A percentile compares a stretch with the other conserved stretches of the same genome.
These are phyloP conservation scores for Cytospora paraplurivora DNA, from an alignment of 2,329 filamentous ascomycete species.

Conservation along the genomic window DNA sequence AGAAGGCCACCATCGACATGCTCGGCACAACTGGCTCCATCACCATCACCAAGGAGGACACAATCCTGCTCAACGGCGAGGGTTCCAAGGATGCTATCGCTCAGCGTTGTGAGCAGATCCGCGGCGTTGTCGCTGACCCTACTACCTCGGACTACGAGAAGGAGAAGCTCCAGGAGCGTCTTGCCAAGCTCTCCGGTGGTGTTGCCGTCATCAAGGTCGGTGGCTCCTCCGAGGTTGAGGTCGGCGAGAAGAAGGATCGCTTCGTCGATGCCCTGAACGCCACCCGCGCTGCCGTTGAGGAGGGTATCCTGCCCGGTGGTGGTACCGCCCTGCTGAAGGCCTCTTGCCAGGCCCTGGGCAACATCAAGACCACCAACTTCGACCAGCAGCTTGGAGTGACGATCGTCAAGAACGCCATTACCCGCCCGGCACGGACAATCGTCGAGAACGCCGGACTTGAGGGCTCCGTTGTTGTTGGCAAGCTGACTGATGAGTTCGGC, in stretches of 20 bases:
- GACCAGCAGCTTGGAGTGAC: constrained; percentile 98
- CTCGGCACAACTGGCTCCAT: constrained; percentile 97
- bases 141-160: constrained; percentile 99
- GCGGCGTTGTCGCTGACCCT: constrained; percentile 91
- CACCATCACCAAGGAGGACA: constrained; percentile 99
- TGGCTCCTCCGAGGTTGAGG: constrained; percentile 96
- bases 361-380: constrained; percentile 90
- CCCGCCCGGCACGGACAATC: constrained; percentile 88
- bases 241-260: constrained; percentile 99
- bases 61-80: constrained; percentile 96
- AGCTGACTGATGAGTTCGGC: constrained; percentile 93
- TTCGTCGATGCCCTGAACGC: constrained; percentile 98
- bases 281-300: constrained; percentile 96
- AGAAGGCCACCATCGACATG: constrained; percentile 95
- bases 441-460: constrained; percentile 97
- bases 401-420: constrained; percentile 98
- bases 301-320: constrained; percentile 98
- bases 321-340: constrained; percentile 98
- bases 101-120: constrained; percentile 98
- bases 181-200: constrained; percentile 98
- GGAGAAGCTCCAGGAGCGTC: constrained; percentile 99
- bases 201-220: constrained; percentile 99
- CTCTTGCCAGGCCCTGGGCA: constrained; percentile 79
- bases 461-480: constrained; percentile 94
- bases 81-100: constrained; percentile 91